A percentile compares a stretch with the other conserved stretches of the same genome.
These are phyloP conservation scores for Botrytis aclada DNA, from an alignment of 2,329 filamentous ascomycete genomes.

Conservation along the genomic window DNA sequence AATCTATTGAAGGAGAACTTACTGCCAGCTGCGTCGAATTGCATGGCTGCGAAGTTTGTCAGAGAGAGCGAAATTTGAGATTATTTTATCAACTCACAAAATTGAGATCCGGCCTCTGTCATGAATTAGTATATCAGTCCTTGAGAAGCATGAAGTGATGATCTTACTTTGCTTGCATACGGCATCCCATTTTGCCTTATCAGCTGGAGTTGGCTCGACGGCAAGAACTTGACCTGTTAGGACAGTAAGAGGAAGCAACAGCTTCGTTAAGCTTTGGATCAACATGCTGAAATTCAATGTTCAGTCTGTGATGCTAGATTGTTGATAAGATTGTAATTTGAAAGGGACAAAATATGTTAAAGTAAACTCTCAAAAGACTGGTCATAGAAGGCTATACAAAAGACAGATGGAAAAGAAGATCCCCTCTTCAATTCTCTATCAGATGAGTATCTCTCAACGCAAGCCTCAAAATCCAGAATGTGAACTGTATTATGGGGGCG, in stretches of 20 bases:
- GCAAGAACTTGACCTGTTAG: constrained; percentile 1
- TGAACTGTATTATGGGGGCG: neutral
- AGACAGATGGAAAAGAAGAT: neutral
- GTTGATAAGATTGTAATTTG: neutral
- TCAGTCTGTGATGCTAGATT: neutral
- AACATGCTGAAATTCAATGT: constrained; percentile 1
- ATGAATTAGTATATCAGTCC: neutral
- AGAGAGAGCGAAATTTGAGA: neutral
- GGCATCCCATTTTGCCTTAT: constrained; percentile 8
- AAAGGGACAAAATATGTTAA: neutral
- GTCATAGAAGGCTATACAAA: constrained; percentile 2
- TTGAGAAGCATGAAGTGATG: neutral
- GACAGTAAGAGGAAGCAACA: constrained; percentile 1
- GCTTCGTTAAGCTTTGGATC: neutral
- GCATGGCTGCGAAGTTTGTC: neutral
- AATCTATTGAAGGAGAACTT: neutral
- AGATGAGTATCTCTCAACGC: neutral
- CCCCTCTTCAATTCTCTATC: neutral
- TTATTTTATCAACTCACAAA: neutral
- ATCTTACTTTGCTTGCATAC: constrained; percentile 12
- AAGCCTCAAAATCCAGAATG: neutral
- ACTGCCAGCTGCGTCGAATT: constrained; percentile 5
- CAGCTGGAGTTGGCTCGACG: constrained; percentile 9
- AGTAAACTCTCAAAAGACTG: constrained; percentile 1
- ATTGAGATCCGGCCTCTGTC: constrained; percentile 6